Evolutionary conservation across 1,284 basidiomycete genomes (phyloP).

Genomic region (Cryptococcus jaspeensis): DNA sequence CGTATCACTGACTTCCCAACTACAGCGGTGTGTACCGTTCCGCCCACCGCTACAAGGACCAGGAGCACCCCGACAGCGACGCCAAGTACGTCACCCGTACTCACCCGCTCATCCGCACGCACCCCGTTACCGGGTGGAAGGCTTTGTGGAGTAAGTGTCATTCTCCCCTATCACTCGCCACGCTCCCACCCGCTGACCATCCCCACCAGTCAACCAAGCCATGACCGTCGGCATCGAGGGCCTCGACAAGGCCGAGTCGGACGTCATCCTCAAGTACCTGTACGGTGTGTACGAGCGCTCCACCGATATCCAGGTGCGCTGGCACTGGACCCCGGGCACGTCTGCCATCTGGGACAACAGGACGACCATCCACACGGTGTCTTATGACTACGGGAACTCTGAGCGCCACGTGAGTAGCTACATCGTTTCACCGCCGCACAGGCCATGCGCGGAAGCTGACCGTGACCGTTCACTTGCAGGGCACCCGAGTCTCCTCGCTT

Average conservation of each 20-base stretch:
- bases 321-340: slow-evolving; percentile 46
- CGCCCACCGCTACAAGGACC: slow-evolving; percentile 12
- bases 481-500: slow-evolving; percentile 38
- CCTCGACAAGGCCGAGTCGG: slow-evolving; percentile 30
- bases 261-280: slow-evolving; percentile 37
- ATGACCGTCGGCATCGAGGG: slow-evolving; percentile 37
- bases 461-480: neutral
- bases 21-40: slow-evolving; percentile 4
- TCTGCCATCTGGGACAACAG: slow-evolving; percentile 46
- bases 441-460: neutral
- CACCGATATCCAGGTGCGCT: slow-evolving; percentile 44
- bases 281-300: slow-evolving; percentile 40
- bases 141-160: slow-evolving; percentile 53
- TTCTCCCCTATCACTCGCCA: neutral
- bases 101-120: neutral
- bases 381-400: slow-evolving; percentile 33
- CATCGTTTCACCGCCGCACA: neutral
- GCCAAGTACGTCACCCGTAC: slow-evolving; percentile 62
- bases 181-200: neutral
- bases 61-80: slow-evolving; percentile 48
- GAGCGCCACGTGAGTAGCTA: slow-evolving; percentile 14
- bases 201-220: slow-evolving; percentile 56
- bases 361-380: slow-evolving; percentile 41
- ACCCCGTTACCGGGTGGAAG: neutral
- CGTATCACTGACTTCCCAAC: neutral